Conservation (phyloP, 202 grass and related monocot genomes). For the Carex sylvatica region DNA sequence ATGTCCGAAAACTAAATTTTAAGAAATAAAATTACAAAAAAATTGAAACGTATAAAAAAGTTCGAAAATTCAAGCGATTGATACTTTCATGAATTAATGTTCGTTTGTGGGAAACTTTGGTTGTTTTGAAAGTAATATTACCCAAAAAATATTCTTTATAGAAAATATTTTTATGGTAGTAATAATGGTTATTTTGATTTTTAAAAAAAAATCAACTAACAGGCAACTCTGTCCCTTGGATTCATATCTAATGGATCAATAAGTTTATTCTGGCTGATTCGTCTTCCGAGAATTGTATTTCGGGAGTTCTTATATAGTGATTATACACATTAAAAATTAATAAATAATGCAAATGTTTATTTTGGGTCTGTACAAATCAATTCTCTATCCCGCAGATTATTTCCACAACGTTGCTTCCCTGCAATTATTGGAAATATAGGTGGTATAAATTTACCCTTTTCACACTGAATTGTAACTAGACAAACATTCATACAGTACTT, state of each 20-base stretch:
- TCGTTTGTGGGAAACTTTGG: no score
- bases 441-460: not conserved
- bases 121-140: no score
- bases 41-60: no score
- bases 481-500: not conserved
- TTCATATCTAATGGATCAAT: not conserved
- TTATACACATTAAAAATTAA: not conserved
- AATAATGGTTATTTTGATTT: no score
- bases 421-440: not conserved
- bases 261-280: not conserved
- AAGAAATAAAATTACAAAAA: no score
- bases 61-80: no score
- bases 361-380: constrained; percentile 18
- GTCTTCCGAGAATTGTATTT: not conserved
- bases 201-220: no score
- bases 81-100: no score
- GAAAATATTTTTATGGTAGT: no score
- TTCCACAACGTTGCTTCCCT: not conserved
- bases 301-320: not conserved
- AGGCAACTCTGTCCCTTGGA: no score
- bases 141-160: no score
- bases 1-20: no score
- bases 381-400: not conserved
- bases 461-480: not conserved
- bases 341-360: not conserved